Evolutionary conservation across 306 rosid species (phyloP).

Genomic region (Acacia melanoxylon): DNA sequence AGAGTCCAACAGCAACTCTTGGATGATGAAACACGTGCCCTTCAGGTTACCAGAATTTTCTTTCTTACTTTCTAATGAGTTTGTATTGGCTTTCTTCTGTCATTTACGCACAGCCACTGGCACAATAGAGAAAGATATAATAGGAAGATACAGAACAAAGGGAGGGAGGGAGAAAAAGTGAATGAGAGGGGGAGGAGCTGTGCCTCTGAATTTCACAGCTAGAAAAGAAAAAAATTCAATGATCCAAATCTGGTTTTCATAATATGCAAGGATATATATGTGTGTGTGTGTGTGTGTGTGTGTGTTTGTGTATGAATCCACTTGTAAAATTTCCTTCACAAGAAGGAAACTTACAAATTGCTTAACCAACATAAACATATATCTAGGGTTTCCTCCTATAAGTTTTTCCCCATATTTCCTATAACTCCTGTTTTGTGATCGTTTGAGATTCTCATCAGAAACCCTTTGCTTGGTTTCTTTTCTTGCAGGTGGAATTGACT

Average conservation of each 20-base stretch:
- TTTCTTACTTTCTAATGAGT: conserved; percentile 6
- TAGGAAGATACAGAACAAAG: not conserved
- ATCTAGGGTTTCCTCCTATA: not conserved
- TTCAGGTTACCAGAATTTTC: conserved; percentile 60
- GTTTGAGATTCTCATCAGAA: conserved; percentile 27
- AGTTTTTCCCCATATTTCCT: not conserved
- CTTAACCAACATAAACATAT: not conserved
- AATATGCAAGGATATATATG: no score
- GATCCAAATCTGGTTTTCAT: not conserved
- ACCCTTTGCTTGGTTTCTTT: conserved; percentile 22
- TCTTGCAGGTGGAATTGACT: conserved; percentile 74
- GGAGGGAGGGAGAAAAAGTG: not conserved
- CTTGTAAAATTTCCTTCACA: not conserved
- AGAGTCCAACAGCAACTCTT: conserved; percentile 73
- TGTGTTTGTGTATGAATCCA: not conserved
- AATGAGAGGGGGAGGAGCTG: not conserved
- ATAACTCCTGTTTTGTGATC: not conserved
- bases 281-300: no score
- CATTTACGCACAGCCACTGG: not conserved
- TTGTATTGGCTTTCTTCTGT: conserved; percentile 14
- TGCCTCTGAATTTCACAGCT: not conserved
- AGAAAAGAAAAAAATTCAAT: not conserved
- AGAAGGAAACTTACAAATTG: not conserved
- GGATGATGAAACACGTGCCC: conserved; percentile 95
- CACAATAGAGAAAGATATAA: not conserved